Evolutionary conservation across 208 protist species (phyloP), one percentile per base, ranked within the genome.

Genomic region (Strigomonas culicis): DNA sequence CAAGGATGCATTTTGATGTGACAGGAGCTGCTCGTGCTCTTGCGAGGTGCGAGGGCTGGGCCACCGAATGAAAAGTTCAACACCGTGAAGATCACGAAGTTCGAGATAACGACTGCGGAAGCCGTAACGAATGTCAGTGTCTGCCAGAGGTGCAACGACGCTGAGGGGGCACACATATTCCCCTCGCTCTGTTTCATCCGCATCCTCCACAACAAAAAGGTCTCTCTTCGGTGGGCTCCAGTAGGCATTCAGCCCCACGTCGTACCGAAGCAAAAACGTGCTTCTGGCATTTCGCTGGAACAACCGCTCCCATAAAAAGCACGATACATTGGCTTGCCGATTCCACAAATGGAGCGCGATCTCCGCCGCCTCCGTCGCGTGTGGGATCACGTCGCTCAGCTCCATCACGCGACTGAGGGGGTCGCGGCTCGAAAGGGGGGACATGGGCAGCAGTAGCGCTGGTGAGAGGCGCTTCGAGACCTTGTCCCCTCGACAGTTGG

Each of bases 31-130:
- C 46, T 46, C 43, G 3, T 28, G 44, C 21, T 36, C 50, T 7
- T 17, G 19, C 1, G 46, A 22, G 1, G 51, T 39, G 10, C 24
- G 4, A 6, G 63, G 68, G 13, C 73, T 49, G 7, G 72, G 75
- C 66, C 69, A 90, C 1, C 88, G 74, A 19, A 92, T 55, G 62
- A 92, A 94, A 21, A 94, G 69, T 53, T 81, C 75, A 22, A 90
- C 62, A 4, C 80, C 83, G 63, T 78, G 84, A 41, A 76, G 30
- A 2, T 70, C n/a, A 1, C 84, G 74, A 31, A 83, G 66, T 4
- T 66, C 56, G 19, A 80, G 51, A 56, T 92, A 94, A 13, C 43
- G 39, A 28, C 57, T 43, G 11, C 74, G 75, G n/a, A 82, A 65
- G n/a, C 15, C 19, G 39, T 44, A 44, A 15, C 39, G 39, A 1